These are phyloP conservation scores for Flueggea neowawraea DNA, from an alignment of 441 rosid genomes.

Conservation along the genomic window DNA sequence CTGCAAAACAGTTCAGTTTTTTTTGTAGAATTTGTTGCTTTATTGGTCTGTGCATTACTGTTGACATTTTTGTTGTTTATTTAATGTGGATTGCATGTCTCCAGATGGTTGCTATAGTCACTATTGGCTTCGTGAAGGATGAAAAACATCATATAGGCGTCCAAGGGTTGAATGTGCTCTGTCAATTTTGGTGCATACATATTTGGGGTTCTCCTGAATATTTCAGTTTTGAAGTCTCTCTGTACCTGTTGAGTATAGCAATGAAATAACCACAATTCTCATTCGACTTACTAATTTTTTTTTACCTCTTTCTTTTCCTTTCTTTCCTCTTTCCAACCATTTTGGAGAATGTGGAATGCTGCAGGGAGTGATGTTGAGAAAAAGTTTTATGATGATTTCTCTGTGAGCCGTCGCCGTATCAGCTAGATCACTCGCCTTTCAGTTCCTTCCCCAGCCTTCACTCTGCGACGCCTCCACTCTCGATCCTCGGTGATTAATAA, in stretches of 20 bases:
- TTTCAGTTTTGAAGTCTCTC: too few relatives aligned
- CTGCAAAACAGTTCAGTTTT: too few relatives aligned
- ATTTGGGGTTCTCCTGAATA: too few relatives aligned
- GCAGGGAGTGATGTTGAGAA: slow-evolving; percentile 90
- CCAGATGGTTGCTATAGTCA: slow-evolving; percentile 77
- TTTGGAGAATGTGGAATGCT: slow-evolving; percentile 99
- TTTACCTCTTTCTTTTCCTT: slow-evolving; percentile 1
- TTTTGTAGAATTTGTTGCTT: too few relatives aligned
- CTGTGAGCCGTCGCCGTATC: slow-evolving; percentile 27
- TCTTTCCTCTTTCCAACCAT: slow-evolving; percentile 56
- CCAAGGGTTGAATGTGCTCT: slow-evolving; percentile 98
- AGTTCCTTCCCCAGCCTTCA: slow-evolving; percentile 31
- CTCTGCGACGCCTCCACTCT: slow-evolving; percentile 46
- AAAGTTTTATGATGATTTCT: too few relatives aligned
- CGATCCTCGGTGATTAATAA: slow-evolving; percentile 31
- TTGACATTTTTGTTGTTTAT: slow-evolving; percentile 7
- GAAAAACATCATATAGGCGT: slow-evolving; percentile 85
- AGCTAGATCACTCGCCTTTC: slow-evolving; percentile 42
- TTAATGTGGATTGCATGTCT: slow-evolving; percentile 15
- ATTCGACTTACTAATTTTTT: too few relatives aligned
- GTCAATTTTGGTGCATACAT: too few relatives aligned
- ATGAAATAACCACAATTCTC: not conserved
- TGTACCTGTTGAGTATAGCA: not conserved
- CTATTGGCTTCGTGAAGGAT: slow-evolving; percentile 97
- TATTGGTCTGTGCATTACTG: too few relatives aligned